A percentile compares a stretch with the other conserved stretches of the same genome.
Evolutionary conservation across 176 grass and related monocot species (phyloP).

Genomic region (Oryza meridionalis): DNA sequence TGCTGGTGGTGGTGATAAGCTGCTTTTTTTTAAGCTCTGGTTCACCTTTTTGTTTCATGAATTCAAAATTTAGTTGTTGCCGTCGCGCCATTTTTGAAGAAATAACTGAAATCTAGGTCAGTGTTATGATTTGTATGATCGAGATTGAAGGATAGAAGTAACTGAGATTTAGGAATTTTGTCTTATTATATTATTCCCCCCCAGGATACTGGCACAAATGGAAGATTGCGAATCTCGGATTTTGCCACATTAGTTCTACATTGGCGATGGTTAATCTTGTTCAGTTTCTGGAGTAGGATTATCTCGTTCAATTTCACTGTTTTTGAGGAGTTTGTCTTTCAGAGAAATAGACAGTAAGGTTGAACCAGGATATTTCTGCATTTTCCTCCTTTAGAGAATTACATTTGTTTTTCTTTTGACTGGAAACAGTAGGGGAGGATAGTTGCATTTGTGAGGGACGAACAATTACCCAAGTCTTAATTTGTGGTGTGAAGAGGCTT

Average conservation of each 20-base stretch:
- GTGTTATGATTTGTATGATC: conserved; percentile 2
- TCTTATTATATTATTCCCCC: neutral
- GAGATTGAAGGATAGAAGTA: neutral
- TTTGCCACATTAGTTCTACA: neutral
- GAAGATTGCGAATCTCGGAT: neutral
- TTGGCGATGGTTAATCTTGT: neutral
- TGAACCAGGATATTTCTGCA: neutral
- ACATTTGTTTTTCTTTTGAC: neutral
- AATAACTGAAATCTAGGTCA: conserved; percentile 15
- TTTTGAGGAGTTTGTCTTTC: neutral
- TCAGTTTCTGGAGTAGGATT: neutral
- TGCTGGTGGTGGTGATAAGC: neutral
- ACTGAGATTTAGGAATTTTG: conserved; percentile 7
- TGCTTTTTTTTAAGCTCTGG: conserved; percentile 20
- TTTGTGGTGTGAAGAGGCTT: neutral
- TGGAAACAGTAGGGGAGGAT: neutral
- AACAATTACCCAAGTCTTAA: conserved; percentile 1
- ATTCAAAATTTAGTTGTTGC: conserved; percentile 29
- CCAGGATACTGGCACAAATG: neutral
- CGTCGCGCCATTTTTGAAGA: conserved; percentile 16
- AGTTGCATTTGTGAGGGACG: neutral
- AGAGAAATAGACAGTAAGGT: neutral
- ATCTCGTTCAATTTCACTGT: neutral
- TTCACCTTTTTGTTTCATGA: neutral
- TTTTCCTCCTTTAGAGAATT: conserved; percentile 17